A percentile compares a stretch with the other conserved stretches of the same genome.
Conservation (phyloP, 805 yeast species). For the Sungouiozyma intestinalis region DNA sequence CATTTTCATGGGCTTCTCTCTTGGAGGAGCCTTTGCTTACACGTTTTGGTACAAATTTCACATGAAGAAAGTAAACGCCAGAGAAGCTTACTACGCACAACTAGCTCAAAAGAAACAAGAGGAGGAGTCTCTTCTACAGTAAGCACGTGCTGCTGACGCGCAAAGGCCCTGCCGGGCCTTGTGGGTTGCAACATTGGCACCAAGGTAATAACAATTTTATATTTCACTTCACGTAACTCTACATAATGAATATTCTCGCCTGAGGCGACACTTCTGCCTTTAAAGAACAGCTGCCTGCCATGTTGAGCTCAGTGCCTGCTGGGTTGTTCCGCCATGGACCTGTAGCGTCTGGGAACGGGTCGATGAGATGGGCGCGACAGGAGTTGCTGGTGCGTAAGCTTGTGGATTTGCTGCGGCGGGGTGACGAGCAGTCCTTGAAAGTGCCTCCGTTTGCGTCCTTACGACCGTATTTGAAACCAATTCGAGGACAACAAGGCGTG, state of each 20-base stretch:
- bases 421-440: background rate
- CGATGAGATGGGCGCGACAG: background rate
- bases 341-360: background rate
- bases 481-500: background rate
- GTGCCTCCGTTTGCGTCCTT: background rate
- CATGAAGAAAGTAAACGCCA: slow-evolving; percentile 56
- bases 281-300: too few relatives aligned
- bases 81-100: slow-evolving; percentile 79
- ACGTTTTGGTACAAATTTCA: slow-evolving; percentile 85
- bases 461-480: background rate
- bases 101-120: slow-evolving; percentile 62
- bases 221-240: background rate
- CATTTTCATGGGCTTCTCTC: slow-evolving; percentile 54
- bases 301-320: background rate
- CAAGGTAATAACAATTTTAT: too few relatives aligned
- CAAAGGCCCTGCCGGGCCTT: too few relatives aligned
- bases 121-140: slow-evolving; percentile 10
- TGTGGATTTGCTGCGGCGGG: background rate
- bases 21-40: slow-evolving; percentile 54
- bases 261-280: too few relatives aligned
- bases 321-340: background rate
- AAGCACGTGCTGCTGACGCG: too few relatives aligned
- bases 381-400: background rate
- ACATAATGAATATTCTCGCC: background rate
- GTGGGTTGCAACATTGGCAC: too few relatives aligned